Evolutionary conservation across 352 stramenopile genomes (phyloP).

Genomic region (Saprolegnia parasitica): DNA sequence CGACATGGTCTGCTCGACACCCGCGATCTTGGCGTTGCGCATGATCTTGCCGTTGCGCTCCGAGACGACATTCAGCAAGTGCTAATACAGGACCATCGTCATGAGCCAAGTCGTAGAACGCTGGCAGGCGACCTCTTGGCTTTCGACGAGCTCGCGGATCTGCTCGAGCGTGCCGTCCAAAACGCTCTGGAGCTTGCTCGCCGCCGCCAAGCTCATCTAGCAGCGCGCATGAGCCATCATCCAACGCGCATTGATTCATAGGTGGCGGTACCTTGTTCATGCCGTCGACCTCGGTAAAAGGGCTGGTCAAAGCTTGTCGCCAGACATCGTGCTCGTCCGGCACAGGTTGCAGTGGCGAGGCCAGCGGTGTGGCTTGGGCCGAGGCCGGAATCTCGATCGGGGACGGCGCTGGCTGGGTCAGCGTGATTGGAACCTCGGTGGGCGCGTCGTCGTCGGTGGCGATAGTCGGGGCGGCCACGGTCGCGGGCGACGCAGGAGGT

Average conservation of each 20-base stretch:
- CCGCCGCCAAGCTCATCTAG: conserved; percentile 17
- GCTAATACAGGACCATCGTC: neutral
- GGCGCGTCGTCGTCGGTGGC: neutral
- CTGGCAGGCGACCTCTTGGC: conserved; percentile 9
- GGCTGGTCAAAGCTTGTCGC: neutral
- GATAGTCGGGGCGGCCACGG: neutral
- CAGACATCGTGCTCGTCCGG: neutral
- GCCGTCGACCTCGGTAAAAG: conserved; percentile 3
- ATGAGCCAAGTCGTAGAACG: neutral
- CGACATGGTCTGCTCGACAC: conserved; percentile 14
- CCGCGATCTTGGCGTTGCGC: neutral
- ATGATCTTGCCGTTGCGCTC: conserved; percentile 10
- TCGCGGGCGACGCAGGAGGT: neutral
- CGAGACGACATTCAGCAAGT: conserved; percentile 8
- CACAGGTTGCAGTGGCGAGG: neutral
- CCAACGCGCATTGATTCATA: too few species aligned
- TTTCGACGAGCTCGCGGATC: conserved; percentile 16
- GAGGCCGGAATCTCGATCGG: neutral
- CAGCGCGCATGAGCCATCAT: neutral
- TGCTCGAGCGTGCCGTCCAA: conserved; percentile 15
- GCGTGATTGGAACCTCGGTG: neutral
- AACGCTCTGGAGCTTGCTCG: conserved; percentile 16
- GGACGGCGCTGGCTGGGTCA: neutral
- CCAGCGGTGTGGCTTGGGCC: neutral
- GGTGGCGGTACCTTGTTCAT: neutral